A percentile compares a stretch with the other conserved stretches of the same genome.
phyloP scores from a whole-genome alignment of 306 rosid genomes.

The Cercis canadensis region DNA sequence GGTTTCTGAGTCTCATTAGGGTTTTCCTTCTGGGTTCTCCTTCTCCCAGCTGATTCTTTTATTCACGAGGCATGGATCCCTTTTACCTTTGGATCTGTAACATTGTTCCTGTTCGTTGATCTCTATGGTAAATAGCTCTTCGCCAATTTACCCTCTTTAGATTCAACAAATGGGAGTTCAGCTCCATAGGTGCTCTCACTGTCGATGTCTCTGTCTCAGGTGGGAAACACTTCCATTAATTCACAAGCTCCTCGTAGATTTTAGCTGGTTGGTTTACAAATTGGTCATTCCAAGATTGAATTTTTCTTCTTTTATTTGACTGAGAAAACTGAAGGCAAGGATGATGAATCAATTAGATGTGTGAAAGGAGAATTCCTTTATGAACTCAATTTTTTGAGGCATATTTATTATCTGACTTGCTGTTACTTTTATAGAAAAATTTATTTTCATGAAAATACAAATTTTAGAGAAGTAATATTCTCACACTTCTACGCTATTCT shows the following conservation, averaged over 20 bases:
- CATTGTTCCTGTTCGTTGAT: constrained; percentile 18
- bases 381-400: constrained; percentile 77
- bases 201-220: constrained; percentile 46
- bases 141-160: constrained; percentile 8
- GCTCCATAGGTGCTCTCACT: constrained; percentile 33
- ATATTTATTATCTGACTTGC: constrained; percentile 58
- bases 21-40: constrained; percentile 68
- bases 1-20: constrained; percentile 51
- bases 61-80: constrained; percentile 41
- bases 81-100: constrained; percentile 36
- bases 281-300: too few relatives aligned
- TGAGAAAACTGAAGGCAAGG: constrained; percentile 35
- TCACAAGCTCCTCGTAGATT: not conserved
- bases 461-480: too few relatives aligned
- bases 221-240: constrained; percentile 54
- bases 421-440: too few relatives aligned
- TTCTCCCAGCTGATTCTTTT: constrained; percentile 44
- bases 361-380: constrained; percentile 55
- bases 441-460: too few relatives aligned
- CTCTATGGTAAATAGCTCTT: constrained; percentile 27
- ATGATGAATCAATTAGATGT: constrained; percentile 81
- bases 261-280: too few relatives aligned
- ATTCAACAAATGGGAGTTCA: constrained; percentile 43
- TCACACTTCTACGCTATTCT: too few relatives aligned
- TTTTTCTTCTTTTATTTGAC: not conserved